Conservation (phyloP, 2,329 filamentous ascomycete genomes). For the Bipolaris bicolor region DNA sequence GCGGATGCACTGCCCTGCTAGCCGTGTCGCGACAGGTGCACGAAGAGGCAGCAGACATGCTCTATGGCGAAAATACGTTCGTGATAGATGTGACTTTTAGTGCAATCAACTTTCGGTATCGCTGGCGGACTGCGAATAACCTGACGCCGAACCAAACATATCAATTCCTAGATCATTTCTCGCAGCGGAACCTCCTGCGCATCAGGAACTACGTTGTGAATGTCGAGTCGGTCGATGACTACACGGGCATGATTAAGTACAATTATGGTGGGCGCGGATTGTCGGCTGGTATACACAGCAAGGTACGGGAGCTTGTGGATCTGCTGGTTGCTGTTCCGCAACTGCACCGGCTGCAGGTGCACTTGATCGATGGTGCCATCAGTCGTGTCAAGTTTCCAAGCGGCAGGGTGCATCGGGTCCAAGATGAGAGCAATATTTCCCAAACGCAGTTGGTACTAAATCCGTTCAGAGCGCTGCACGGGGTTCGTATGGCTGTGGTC, state of each 20-base stretch:
- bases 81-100: conserved; percentile 54
- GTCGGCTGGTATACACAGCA: conserved; percentile 50
- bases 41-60: conserved; percentile 52
- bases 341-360: conserved; percentile 38
- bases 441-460: conserved; percentile 52
- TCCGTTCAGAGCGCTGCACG: conserved; percentile 48
- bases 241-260: conserved; percentile 60
- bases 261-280: conserved; percentile 56
- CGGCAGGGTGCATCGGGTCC: conserved; percentile 42
- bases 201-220: conserved; percentile 53
- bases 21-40: conserved; percentile 51
- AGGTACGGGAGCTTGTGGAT: conserved; percentile 51
- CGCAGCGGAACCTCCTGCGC: conserved; percentile 49
- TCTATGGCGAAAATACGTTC: conserved; percentile 57
- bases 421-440: conserved; percentile 42
- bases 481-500: conserved; percentile 46
- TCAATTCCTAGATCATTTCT: conserved; percentile 52
- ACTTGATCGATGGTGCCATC: conserved; percentile 41
- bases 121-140: conserved; percentile 52
- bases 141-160: conserved; percentile 50
- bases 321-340: conserved; percentile 37
- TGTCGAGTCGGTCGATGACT: conserved; percentile 57
- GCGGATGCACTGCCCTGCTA: conserved; percentile 51
- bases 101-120: conserved; percentile 53
- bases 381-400: conserved; percentile 36